Conservation (phyloP, 352 stramenopile species). For the Phytophthora capsici region DNA sequence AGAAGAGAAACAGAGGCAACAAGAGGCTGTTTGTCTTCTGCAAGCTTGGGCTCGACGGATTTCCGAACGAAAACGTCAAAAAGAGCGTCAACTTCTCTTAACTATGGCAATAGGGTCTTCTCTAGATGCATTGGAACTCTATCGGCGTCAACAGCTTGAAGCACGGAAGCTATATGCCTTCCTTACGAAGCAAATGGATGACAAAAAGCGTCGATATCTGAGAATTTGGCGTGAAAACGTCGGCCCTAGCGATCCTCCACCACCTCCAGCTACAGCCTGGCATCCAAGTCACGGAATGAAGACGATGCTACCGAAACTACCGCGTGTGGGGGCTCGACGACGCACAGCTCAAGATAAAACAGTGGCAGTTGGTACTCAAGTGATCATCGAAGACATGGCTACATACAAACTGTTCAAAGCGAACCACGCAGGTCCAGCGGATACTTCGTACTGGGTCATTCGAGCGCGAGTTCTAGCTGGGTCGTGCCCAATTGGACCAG, state of each 20-base stretch:
- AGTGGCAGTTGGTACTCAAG: conserved; percentile 38
- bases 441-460: conserved; percentile 79
- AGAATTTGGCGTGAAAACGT: conserved; percentile 36
- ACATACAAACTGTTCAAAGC: conserved; percentile 72
- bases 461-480: conserved; percentile 61
- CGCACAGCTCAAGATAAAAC: conserved; percentile 26
- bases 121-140: conserved; percentile 51
- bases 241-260: conserved; percentile 20
- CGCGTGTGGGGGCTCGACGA: conserved; percentile 37
- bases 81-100: conserved; percentile 19
- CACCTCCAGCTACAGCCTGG: conserved; percentile 42
- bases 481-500: conserved; percentile 54
- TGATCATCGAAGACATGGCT: conserved; percentile 64
- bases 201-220: conserved; percentile 35
- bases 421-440: conserved; percentile 66
- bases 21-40: conserved; percentile 34
- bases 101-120: conserved; percentile 29
- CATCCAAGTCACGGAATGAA: conserved; percentile 75
- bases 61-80: conserved; percentile 14
- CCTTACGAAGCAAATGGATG: conserved; percentile 41
- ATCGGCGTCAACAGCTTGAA: conserved; percentile 47
- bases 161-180: conserved; percentile 55
- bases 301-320: conserved; percentile 57
- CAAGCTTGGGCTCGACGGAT: conserved; percentile 54
- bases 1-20: conserved; percentile 36